Percentiles rank a stretch among this genome's conserved stretches.
Conservation (phyloP, 2,329 filamentous ascomycete genomes). For the Grosmannia huntii region DNA sequence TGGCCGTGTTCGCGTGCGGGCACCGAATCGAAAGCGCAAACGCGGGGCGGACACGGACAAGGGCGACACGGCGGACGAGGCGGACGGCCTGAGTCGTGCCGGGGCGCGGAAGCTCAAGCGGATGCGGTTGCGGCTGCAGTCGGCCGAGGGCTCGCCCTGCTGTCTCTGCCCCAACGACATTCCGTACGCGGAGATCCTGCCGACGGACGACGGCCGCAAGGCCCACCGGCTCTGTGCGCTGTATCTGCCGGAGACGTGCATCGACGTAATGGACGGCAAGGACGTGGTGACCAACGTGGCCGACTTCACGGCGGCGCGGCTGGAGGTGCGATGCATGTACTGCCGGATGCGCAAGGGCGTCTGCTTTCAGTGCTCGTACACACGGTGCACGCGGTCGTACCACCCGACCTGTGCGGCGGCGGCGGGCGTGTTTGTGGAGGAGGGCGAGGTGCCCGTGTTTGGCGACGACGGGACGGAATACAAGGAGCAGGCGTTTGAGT, state of each 20-base stretch:
- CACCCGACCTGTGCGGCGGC: slow-evolving; percentile 90
- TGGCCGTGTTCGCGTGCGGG: slow-evolving; percentile 25
- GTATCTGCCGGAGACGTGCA: slow-evolving; percentile 85
- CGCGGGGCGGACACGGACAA: slow-evolving; percentile 19
- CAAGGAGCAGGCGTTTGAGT: slow-evolving; percentile 80
- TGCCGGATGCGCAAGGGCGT: slow-evolving; percentile 91
- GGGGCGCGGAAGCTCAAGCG: slow-evolving; percentile 52
- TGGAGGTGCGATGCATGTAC: slow-evolving; percentile 88
- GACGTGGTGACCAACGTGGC: slow-evolving; percentile 68
- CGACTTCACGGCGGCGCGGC: slow-evolving; percentile 72
- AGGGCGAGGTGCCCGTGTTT: slow-evolving; percentile 74
- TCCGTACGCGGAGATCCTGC: slow-evolving; percentile 65
- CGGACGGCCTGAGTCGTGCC: neutral
- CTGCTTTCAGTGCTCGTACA: slow-evolving; percentile 91
- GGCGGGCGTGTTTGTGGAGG: slow-evolving; percentile 83
- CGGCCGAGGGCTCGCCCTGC: slow-evolving; percentile 42
- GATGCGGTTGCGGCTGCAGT: slow-evolving; percentile 52
- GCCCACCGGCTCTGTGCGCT: slow-evolving; percentile 81
- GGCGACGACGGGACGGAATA: slow-evolving; percentile 87
- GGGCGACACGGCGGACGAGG: slow-evolving; percentile 16
- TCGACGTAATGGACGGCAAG: slow-evolving; percentile 56
- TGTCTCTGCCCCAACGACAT: slow-evolving; percentile 87
- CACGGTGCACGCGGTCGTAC: slow-evolving; percentile 87
- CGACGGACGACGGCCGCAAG: slow-evolving; percentile 75
- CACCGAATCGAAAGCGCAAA: slow-evolving; percentile 48